Evolutionary conservation across 345 rosid species (phyloP).

Genomic region (Ceriops tagal): DNA sequence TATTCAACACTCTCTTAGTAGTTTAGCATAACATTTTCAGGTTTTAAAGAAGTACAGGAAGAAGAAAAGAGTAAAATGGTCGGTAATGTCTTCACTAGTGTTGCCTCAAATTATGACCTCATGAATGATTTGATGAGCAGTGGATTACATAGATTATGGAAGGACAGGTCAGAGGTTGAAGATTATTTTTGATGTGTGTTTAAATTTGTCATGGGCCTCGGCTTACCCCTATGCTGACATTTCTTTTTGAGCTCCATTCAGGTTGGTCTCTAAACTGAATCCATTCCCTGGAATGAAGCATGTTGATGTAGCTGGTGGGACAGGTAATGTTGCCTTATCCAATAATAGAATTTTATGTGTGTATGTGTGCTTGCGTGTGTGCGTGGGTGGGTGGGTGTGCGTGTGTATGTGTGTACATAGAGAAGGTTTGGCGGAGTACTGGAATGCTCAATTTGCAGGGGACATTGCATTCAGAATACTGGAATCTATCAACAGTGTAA

Average conservation of each 20-base stretch:
- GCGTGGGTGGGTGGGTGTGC: not conserved
- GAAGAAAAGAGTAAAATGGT: conserved; percentile 87
- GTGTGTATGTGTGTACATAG: not conserved
- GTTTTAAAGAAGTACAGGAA: conserved; percentile 80
- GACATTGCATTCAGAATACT: conserved; percentile 89
- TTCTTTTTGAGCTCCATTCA: conserved; percentile 27
- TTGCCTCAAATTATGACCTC: conserved; percentile 88
- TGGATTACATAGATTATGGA: conserved; percentile 91
- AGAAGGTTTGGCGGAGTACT: not conserved
- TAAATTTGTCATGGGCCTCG: conserved; percentile 7
- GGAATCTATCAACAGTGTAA: conserved; percentile 54
- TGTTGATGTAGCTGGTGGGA: conserved; percentile 98
- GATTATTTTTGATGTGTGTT: not conserved
- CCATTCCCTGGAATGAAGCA: conserved; percentile 98
- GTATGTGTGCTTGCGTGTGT: too few relatives aligned
- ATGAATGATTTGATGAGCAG: conserved; percentile 98
- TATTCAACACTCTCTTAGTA: not conserved
- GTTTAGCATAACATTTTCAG: conserved; percentile 34
- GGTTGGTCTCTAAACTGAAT: conserved; percentile 74
- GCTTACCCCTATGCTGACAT: conserved; percentile 7
- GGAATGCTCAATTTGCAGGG: conserved; percentile 45
- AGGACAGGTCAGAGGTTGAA: conserved; percentile 61
- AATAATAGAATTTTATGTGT: not conserved
- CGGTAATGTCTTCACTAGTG: conserved; percentile 76
- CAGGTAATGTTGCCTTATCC: conserved; percentile 39